Evolutionary conservation across 352 stramenopile genomes (phyloP), one percentile per base, ranked within the genome.

Genomic region (Globisporangium acanthophoron): DNA sequence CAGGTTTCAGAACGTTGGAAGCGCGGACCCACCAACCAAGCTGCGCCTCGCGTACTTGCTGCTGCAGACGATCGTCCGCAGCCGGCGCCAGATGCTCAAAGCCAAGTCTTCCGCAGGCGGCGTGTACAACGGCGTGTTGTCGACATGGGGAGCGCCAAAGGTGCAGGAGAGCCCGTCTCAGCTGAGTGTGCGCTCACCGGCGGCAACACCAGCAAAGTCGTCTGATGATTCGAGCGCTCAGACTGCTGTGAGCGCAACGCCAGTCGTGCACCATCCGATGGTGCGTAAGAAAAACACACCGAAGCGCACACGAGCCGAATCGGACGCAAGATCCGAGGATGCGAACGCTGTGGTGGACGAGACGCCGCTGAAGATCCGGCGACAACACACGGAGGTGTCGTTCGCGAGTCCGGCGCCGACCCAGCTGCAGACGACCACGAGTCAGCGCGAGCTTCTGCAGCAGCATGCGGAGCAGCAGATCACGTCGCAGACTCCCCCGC

Each of bases 41-140:
- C 68, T 58, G 40, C 65, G 61, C 9, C 50, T 90, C 21, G 66
- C 76, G 5, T 69, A 76, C 54, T 51, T 76, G 50, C 60, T 90
- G 27, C 66, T 78, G 18, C 80, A 87, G 58, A 85, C 74, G 20
- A 90, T 90, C 54, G 72, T 88, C 48, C 80, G 80, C 33, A 90
- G 80, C 54, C 75, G 78, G 18, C 76, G 80, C 11, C 80, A 90
- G 65, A 90, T 90, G 80, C 76, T 85, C 21, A 90, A 90, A 55
- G 64, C 74, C 2, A 90, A 87, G 56, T 54, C 43, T n/a, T 37
- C 44, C 2, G 31, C 46, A 31, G 45, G 45, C 12, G 53, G 27
- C 12, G 24, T 47, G 24, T 62, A 56, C 31, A 62, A 57, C 49
- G 47, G 48, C 27, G 57, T 52, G 13, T 31, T 49, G 13, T 41